These are phyloP conservation scores for Diplocarpon mali DNA, from an alignment of 2,329 filamentous ascomycete genomes.

Conservation along the genomic window DNA sequence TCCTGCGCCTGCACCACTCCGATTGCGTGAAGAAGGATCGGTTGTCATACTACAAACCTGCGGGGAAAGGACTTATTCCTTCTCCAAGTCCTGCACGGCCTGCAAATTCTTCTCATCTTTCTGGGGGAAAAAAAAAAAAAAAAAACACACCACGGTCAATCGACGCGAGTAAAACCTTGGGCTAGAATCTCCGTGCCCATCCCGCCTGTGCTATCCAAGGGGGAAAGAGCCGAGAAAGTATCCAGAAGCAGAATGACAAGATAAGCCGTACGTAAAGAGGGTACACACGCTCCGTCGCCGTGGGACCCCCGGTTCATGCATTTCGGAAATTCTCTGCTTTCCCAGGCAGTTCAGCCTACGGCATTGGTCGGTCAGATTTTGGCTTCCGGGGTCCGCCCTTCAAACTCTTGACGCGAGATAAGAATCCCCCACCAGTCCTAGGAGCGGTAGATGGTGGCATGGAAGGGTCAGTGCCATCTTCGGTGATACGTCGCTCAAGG, in stretches of 20 bases:
- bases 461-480: conserved; percentile 36
- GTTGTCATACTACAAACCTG: neutral
- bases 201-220: conserved; percentile 6
- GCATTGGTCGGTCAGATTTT: conserved; percentile 22
- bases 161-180: neutral
- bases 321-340: neutral
- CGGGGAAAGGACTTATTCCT: neutral
- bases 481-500: conserved; percentile 55
- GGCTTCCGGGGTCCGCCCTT: conserved; percentile 54
- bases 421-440: conserved; percentile 45
- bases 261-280: neutral
- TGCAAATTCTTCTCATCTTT: neutral
- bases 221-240: conserved; percentile 3
- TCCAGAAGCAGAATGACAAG: neutral
- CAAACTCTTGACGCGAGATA: conserved; percentile 63
- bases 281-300: neutral
- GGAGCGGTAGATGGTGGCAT: conserved; percentile 12
- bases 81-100: neutral
- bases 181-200: neutral
- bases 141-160: neutral
- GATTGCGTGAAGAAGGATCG: neutral
- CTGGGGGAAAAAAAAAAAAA: neutral
- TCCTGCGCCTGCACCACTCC: neutral
- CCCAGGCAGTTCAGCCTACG: neutral
- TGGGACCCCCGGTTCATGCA: neutral